Percentiles rank a stretch among this genome's conserved stretches.
phyloP scores from a whole-genome alignment of 2,329 filamentous ascomycete genomes.

The Xylaria polymorpha region DNA sequence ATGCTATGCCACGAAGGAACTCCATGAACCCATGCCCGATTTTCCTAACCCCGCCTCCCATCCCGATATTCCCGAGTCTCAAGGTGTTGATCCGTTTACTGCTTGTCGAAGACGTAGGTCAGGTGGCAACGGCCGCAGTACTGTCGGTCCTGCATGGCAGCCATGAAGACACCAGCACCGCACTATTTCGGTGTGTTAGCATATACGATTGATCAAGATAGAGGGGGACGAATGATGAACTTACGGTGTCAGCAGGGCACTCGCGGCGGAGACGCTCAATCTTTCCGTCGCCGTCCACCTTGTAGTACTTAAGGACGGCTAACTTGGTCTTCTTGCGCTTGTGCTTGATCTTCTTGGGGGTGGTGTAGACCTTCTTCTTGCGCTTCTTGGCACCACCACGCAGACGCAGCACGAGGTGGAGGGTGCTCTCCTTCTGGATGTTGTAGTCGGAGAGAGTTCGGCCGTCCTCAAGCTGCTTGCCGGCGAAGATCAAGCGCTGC shows the following conservation, averaged over 20 bases:
- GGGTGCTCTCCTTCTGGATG: conserved; percentile 99
- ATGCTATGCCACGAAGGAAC: conserved; percentile 28
- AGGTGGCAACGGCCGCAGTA: conserved; percentile 86
- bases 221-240: conserved; percentile 51
- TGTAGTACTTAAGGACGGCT: conserved; percentile 99
- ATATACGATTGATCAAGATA: conserved; percentile 43
- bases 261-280: conserved; percentile 99
- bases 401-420: conserved; percentile 96
- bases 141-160: conserved; percentile 99
- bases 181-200: conserved; percentile 68
- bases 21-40: conserved; percentile 37
- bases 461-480: conserved; percentile 99
- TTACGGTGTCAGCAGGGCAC: conserved; percentile 90
- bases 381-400: conserved; percentile 99
- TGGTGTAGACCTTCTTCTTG: conserved; percentile 99
- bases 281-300: conserved; percentile 99
- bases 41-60: conserved; percentile 35
- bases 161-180: conserved; percentile 99
- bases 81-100: conserved; percentile 43
- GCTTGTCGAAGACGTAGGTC: conserved; percentile 79
- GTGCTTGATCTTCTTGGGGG: conserved; percentile 99
- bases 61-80: conserved; percentile 30
- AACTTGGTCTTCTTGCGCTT: conserved; percentile 99
- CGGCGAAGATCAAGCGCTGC: conserved; percentile 99
- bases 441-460: conserved; percentile 99